Evolutionary conservation across 1,284 basidiomycete genomes (phyloP).

Genomic region (Coniferiporia sulphurascens): DNA sequence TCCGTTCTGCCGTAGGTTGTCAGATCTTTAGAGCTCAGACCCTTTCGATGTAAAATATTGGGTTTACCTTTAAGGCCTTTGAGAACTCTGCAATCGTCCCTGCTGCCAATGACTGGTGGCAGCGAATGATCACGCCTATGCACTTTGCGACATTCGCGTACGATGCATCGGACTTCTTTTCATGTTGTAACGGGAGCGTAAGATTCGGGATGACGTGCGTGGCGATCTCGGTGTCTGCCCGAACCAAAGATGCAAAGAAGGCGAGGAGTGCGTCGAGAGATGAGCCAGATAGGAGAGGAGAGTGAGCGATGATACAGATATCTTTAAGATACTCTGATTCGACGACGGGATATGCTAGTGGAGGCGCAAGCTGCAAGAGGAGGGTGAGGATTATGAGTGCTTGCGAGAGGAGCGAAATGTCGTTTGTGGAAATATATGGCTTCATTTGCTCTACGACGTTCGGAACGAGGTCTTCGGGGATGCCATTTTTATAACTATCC

Average conservation of each 20-base stretch:
- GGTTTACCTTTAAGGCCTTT: conserved; percentile 63
- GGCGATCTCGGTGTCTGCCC: conserved; percentile 76
- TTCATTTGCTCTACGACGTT: conserved; percentile 71
- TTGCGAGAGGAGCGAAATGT: conserved; percentile 76
- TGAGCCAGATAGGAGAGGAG: conserved; percentile 68
- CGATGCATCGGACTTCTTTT: conserved; percentile 48
- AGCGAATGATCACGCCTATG: conserved; percentile 75
- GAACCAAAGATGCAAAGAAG: conserved; percentile 81
- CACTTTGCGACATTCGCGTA: conserved; percentile 75
- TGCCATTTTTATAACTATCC: conserved; percentile 54
- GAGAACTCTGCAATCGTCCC: conserved; percentile 80
- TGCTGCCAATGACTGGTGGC: conserved; percentile 63
- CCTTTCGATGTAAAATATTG: not conserved
- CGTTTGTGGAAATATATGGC: conserved; percentile 63
- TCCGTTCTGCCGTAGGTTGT: conserved; percentile 36
- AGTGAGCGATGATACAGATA: conserved; percentile 70
- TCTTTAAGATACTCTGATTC: conserved; percentile 65
- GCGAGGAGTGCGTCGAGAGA: conserved; percentile 75
- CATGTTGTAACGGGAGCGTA: conserved; percentile 56
- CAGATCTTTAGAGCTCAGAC: conserved; percentile 1
- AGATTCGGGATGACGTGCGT: conserved; percentile 73
- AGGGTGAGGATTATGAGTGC: conserved; percentile 68
- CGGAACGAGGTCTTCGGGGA: conserved; percentile 59
- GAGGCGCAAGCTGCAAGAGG: conserved; percentile 66
- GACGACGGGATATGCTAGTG: conserved; percentile 62